Evolutionary conservation across 2,329 filamentous ascomycete genomes (phyloP).

Genomic region (Paecilomyces sp.): DNA sequence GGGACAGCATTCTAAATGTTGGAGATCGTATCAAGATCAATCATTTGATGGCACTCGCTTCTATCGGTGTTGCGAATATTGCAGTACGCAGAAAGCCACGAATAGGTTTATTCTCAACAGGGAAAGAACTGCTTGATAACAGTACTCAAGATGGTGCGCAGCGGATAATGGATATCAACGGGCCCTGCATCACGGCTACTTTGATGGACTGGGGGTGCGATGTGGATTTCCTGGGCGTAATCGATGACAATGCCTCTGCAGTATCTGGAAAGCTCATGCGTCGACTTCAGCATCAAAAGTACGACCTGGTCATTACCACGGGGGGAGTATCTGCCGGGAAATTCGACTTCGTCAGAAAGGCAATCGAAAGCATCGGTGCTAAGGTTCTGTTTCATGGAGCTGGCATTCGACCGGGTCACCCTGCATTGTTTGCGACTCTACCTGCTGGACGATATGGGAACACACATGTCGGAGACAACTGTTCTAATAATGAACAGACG

Average conservation of each 20-base stretch:
- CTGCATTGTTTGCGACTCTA: conserved; percentile 19
- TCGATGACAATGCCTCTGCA: conserved; percentile 9
- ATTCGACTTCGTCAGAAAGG: conserved; percentile 17
- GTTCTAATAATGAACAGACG: not conserved
- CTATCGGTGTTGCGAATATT: conserved; percentile 10
- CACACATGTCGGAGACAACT: not conserved
- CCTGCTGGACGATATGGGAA: not conserved
- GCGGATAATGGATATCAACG: conserved; percentile 15
- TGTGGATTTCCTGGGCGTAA: conserved; percentile 14
- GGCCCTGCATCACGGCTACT: conserved; percentile 14
- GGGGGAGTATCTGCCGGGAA: conserved; percentile 21
- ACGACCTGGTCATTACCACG: conserved; percentile 19
- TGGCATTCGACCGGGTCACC: conserved; percentile 22
- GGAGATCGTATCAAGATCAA: conserved; percentile 8
- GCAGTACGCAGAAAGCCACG: conserved; percentile 8
- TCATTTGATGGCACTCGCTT: conserved; percentile 18
- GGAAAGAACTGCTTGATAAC: conserved; percentile 6
- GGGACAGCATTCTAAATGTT: conserved; percentile 9
- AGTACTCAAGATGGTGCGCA: not conserved
- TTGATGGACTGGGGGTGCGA: conserved; percentile 8
- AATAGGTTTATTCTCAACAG: conserved; percentile 14
- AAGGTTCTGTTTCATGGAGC: conserved; percentile 19
- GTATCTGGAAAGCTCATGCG: conserved; percentile 6
- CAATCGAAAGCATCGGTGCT: conserved; percentile 13
- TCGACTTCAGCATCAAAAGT: conserved; percentile 1